A percentile compares a stretch with the other conserved stretches of the same genome.
Evolutionary conservation across 2,329 filamentous ascomycete species (phyloP).

Genomic region (Ophiosphaerella korrae): DNA sequence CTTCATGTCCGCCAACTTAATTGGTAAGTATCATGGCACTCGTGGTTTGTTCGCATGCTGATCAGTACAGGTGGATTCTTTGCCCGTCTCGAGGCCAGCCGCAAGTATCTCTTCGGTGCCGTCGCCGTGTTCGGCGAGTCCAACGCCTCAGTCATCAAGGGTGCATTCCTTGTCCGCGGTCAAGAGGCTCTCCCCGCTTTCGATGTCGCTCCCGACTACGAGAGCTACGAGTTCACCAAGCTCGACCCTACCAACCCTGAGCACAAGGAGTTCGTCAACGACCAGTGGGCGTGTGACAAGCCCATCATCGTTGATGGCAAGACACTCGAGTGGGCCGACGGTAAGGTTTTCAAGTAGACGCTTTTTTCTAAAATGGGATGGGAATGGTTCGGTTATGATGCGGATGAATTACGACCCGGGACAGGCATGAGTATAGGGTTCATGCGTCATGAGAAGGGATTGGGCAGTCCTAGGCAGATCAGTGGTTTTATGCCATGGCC

Average conservation of each 20-base stretch:
- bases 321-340: conserved; percentile 84
- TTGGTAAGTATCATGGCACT: conserved; percentile 59
- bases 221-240: conserved; percentile 97
- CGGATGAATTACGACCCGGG: conserved; percentile 43
- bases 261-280: conserved; percentile 83
- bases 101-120: conserved; percentile 96
- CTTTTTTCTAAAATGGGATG: conserved; percentile 18
- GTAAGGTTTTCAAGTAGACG: conserved; percentile 98
- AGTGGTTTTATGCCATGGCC: conserved; percentile 28
- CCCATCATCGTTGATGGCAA: conserved; percentile 80
- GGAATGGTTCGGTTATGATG: conserved; percentile 35
- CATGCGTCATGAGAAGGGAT: conserved; percentile 32
- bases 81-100: conserved; percentile 91
- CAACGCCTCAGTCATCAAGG: conserved; percentile 89
- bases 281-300: conserved; percentile 92
- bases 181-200: conserved; percentile 86
- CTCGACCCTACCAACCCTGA: conserved; percentile 86
- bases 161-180: conserved; percentile 93
- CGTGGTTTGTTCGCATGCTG: conserved; percentile 9
- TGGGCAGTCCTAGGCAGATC: conserved; percentile 31
- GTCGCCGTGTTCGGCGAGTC: conserved; percentile 85
- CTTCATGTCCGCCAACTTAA: conserved; percentile 99
- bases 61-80: conserved; percentile 77
- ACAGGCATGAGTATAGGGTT: conserved; percentile 34
- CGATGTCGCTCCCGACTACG: conserved; percentile 94